Base-by-base conservation (phyloP, 2,329 filamentous ascomycete genomes). In the Talaromyces funiculosus region DNA sequence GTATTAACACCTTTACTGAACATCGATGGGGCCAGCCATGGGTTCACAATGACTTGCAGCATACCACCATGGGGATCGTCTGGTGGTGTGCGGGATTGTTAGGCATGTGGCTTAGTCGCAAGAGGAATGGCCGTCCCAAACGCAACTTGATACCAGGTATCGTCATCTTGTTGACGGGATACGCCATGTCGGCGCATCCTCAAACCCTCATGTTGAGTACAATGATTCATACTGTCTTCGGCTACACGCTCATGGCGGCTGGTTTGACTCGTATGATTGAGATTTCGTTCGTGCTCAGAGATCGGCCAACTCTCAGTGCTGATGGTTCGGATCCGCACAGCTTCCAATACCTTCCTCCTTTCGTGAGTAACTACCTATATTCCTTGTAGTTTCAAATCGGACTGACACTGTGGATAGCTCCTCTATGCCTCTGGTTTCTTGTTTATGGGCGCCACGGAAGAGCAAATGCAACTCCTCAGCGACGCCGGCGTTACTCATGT, bases 31-130 rank as follows among this genome's bases (percentile, higher is more conserved):
- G 94, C 59, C 82, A 82, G 0, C 83, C 85, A 0, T 99, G 94
- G 94, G 91, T 89, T 57, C 86, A 85, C 75, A 97, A 97, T 71
- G 94, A 99, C 74, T 86, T 96, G 78, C 93, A 99, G 74, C 94
- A 99, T 75, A 99, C 94, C 0, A 90, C 90, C n/a, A 97, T 99
- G 93, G 94, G 94, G n/a, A 86, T 99, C 64, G 86, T 99, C 56
- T 99, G 94, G 94, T 99, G 93, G 93, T 90, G 87, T 68, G 93
- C 94, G 7, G 94, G 94, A 24, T 79, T 99, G 31, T 84, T 93
- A 10, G 94, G 94, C 43, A 83, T 99, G 57, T 99, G 93, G 94
- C 81, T 99, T 40, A 96, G 91, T 73, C 84, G 86, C 64, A 90
- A 88, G 71, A 86, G 90, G 60, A 86, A 93, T 64, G 93, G 94